These are phyloP conservation scores for Russula abietina DNA, from an alignment of 768 basidiomycete genomes.

Conservation along the genomic window DNA sequence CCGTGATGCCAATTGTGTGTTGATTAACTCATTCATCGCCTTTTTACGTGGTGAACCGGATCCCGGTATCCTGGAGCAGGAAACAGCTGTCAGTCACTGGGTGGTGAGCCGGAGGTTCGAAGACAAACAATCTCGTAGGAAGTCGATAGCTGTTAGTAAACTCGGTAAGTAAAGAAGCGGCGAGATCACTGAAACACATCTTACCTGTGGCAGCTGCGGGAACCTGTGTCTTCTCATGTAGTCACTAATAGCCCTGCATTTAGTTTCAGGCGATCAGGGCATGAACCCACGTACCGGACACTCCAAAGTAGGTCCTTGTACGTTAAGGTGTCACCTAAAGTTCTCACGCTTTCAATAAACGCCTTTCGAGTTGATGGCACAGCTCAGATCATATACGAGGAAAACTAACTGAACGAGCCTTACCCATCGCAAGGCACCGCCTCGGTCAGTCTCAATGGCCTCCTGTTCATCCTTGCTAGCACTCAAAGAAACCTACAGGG, in stretches of 20 bases:
- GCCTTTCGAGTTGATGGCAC: not conserved
- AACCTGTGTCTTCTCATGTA: not conserved
- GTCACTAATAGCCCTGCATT: not conserved
- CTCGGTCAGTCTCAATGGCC: not conserved
- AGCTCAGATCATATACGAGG: not conserved
- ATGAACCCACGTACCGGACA: not conserved
- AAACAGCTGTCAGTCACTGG: not conserved
- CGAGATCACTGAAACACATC: not conserved
- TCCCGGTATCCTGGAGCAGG: not conserved
- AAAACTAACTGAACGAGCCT: not conserved
- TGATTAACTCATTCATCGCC: not conserved
- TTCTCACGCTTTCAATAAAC: not conserved
- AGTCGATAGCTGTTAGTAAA: slow-evolving; percentile 1
- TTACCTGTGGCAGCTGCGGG: not conserved
- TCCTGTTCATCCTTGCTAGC: not conserved
- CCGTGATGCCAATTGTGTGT: not conserved
- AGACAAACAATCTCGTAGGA: not conserved
- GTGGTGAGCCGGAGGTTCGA: not conserved
- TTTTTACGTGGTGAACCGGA: not conserved
- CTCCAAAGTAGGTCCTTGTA: not conserved
- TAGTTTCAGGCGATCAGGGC: not conserved
- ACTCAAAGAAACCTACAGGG: slow-evolving; percentile 1
- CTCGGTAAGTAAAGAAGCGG: not conserved
- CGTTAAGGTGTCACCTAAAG: not conserved
- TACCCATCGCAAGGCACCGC: not conserved